Evolutionary conservation across 179 eudicot genomes (phyloP), one percentile per base, ranked within the genome.

Genomic region (Carnegiea gigantea): DNA sequence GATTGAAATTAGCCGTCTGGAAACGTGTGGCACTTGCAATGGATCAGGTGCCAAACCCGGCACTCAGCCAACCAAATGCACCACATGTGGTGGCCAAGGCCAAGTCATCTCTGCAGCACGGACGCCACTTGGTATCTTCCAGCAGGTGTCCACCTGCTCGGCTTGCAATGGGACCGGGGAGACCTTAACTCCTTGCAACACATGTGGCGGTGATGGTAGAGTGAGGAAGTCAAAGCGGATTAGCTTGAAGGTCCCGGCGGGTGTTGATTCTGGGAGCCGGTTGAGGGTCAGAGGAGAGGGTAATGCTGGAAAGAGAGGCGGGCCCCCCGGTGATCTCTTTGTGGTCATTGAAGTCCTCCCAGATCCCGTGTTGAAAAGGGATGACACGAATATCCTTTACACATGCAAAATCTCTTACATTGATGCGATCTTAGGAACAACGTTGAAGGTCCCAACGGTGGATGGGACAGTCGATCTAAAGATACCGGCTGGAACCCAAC

Each of bases 21-120:
- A 91, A 82, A 81, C 84, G 30, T 95, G 99, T 83, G 89, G 88
- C 87, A 90, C 97, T 20, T 95, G 99, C 82, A 86, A 90, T 38
- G 99, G 99, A 46, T 90, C 99, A 9, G 99, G 99, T 40, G 94
- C 98, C 44, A 95, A 94, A 77, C 91, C 94, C 0, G 99, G 98
- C 64, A 95, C 98, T 13, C 89, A 72, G 14, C 81, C 99, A 38
- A 77, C 94, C 48, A 94, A 80, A 78, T 95, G 99, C 80, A 86
- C 77, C 83, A 83, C 97, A 0, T 95, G 99, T 76, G 92, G 94
- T 12, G 99, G 99, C 17, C 99, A 94, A 88, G 99, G 99, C n/a
- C 97, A 94, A 83, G 99, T 95, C 64, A 82, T 95, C 80, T 87
- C 97, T 8, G 90, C 99, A 0, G 93, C 98, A 4, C 85, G 99